Evolutionary conservation across 345 rosid species (phyloP), one percentile per base, ranked within the genome.

Genomic region (Acer negundo): DNA sequence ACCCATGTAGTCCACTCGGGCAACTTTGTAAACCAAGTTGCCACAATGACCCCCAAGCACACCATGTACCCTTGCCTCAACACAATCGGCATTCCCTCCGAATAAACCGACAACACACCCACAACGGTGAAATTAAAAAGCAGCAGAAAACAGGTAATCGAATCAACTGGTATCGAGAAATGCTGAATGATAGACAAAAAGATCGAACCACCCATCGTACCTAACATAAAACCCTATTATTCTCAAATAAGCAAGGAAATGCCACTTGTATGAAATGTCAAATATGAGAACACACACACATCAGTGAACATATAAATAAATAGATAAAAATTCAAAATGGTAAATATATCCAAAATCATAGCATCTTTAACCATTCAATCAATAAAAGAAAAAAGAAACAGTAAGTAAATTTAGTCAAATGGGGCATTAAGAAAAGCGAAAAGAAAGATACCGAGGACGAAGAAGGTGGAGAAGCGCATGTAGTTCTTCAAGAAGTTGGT

Each of bases 1-100:
- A 77, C 82, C 99, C 99, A 95, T 0, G 99, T 95, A 79, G 98
- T 94, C 99, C 98, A 96, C 64, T 96, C 98, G 0, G 98, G 99
- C 74, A 96, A 75, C 79, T 91, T 96, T 2, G 99, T 91, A 80
- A 95, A 92, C 99, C 97, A 95, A 76, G 94, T 90, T 1, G 99
- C 99, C 55, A 94, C 95, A 82, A 89, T 80, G 63, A 96, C 87
- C 61, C 99, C 99, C 87, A 94, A 68, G 17, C 73, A 87, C 55
- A 96, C 97, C 99, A 96, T 94, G 78, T 94, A 96, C 53, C 81
- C 90, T 85, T 96, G 99, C 82, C 97, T 88, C 76, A 92, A 19
- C 59, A 96, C 59, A 71, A 96, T 90, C 0, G 98, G 97, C 42
- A 94, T 78, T 46, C 94, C 99, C 79, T 84, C 85, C 16, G 97